Percentiles rank a stretch among this genome's conserved stretches.
Conservation (phyloP, 2,329 filamentous ascomycete genomes). For the Aspergillus amoenus region DNA sequence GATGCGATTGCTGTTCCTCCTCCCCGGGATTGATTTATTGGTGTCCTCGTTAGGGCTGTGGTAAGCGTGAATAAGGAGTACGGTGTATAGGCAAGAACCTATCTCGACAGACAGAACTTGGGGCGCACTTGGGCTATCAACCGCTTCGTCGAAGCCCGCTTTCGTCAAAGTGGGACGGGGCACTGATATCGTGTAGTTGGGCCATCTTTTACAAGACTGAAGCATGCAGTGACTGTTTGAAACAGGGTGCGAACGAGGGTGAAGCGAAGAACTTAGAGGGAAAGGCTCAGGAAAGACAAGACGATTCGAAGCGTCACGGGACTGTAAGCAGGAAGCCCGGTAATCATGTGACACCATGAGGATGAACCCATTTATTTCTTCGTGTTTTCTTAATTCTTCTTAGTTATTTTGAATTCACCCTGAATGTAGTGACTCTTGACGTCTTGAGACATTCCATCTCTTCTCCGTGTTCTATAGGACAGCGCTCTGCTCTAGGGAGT, state of each 20-base stretch:
- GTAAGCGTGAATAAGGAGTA: neutral
- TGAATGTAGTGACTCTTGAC: neutral
- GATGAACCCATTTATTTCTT: no score
- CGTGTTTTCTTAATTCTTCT: neutral
- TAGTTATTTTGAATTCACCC: neutral
- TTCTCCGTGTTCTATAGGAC: neutral
- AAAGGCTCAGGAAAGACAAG: no score
- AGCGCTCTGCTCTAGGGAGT: neutral
- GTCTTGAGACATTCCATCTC: neutral
- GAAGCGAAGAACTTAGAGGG: neutral
- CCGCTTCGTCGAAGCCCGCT: neutral
- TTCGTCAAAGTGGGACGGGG: neutral
- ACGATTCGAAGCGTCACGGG: no score
- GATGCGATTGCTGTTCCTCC: neutral
- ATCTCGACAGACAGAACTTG: neutral
- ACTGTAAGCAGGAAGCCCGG: no score
- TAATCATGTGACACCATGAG: no score
- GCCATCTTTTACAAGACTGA: neutral
- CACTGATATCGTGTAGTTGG: neutral
- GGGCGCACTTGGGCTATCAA: neutral
- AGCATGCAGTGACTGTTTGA: neutral
- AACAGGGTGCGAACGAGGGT: neutral
- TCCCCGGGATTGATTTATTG: neutral
- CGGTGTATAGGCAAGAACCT: neutral
- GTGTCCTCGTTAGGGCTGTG: constrained; percentile 2